phyloP scores from a whole-genome alignment of 176 grass and related monocot species.

The Musa troglodytarum region DNA sequence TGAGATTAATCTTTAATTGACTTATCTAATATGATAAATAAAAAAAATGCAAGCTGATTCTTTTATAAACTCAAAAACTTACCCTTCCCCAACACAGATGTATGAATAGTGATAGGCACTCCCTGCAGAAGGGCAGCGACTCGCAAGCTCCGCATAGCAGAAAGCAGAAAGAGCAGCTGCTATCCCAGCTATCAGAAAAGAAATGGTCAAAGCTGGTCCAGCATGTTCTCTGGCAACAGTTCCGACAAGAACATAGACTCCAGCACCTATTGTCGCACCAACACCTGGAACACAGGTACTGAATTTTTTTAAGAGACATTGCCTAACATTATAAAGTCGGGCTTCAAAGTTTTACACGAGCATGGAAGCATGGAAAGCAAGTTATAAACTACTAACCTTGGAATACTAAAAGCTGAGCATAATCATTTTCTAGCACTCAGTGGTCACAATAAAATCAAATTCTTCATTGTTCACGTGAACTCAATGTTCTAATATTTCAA shows the following conservation, averaged over 20 bases:
- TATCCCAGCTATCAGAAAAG: constrained; percentile 76
- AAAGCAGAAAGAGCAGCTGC: constrained; percentile 72
- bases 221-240: constrained; percentile 80
- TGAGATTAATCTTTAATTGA: neutral
- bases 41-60: neutral
- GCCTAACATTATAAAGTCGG: neutral
- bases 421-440: neutral
- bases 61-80: neutral
- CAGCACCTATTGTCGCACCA: constrained; percentile 68
- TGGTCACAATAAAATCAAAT: neutral
- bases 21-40: neutral
- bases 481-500: neutral
- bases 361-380: neutral
- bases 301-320: constrained; percentile 19
- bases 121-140: constrained; percentile 80
- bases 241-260: constrained; percentile 85
- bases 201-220: constrained; percentile 62
- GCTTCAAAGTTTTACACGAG: neutral
- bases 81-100: constrained; percentile 95
- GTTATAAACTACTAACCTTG: neutral
- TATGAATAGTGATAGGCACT: constrained; percentile 93
- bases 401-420: neutral
- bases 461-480: neutral
- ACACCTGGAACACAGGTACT: constrained; percentile 35
- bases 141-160: constrained; percentile 81